phyloP scores from a whole-genome alignment of 441 rosid species.

The Mallotus repandus region DNA sequence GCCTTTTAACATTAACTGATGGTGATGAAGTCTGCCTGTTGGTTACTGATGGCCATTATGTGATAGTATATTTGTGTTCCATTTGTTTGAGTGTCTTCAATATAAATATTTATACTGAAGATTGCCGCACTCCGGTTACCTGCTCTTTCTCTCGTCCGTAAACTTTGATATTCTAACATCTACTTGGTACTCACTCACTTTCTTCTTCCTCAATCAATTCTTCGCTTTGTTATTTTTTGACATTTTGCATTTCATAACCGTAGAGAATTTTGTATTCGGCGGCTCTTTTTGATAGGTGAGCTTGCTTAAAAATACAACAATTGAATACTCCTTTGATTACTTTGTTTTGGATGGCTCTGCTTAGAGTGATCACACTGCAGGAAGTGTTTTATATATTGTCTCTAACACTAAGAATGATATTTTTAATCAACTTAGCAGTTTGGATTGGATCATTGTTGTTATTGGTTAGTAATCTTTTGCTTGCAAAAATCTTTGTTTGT shows the following conservation, averaged over 20 bases:
- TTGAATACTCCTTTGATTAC: constrained; percentile 40
- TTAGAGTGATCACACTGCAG: constrained; percentile 39
- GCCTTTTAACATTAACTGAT: no score
- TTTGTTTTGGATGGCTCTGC: constrained; percentile 36
- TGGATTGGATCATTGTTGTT: constrained; percentile 36
- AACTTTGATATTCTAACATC: constrained; percentile 54
- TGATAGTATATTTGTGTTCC: no score
- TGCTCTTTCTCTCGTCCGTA: constrained; percentile 44
- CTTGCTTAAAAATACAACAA: constrained; percentile 40
- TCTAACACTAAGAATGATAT: constrained; percentile 32
- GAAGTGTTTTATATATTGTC: constrained; percentile 44
- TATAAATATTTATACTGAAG: no score
- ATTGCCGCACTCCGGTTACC: constrained; percentile 29
- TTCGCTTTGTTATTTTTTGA: background rate
- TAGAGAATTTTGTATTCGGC: constrained; percentile 54
- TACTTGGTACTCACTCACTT: constrained; percentile 36
- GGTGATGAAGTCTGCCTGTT: no score
- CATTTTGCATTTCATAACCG: background rate
- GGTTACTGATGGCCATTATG: no score
- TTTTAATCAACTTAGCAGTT: constrained; percentile 27
- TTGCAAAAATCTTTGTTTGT: background rate
- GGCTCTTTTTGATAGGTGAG: constrained; percentile 46
- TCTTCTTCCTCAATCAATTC: background rate
- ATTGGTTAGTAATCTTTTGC: constrained; percentile 41
- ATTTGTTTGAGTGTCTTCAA: no score